Evolutionary conservation across 768 basidiomycete species (phyloP).

Genomic region (Royoungia palumana): DNA sequence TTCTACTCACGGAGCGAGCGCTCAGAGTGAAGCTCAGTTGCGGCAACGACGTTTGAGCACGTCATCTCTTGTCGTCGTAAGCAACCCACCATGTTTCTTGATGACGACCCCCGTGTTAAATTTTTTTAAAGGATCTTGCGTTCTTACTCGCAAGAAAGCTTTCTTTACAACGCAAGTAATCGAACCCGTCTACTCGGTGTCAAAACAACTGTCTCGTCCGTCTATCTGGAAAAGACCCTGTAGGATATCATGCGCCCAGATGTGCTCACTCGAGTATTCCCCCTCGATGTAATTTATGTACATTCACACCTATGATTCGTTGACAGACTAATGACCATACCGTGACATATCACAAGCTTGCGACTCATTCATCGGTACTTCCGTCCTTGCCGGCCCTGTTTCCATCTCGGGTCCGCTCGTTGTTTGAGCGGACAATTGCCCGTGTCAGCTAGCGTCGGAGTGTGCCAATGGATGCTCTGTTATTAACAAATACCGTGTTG

Average conservation of each 20-base stretch:
- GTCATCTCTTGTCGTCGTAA: slow-evolving; percentile 23
- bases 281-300: slow-evolving; percentile 6
- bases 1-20: slow-evolving; percentile 4
- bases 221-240: background rate
- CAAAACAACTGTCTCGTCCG: background rate
- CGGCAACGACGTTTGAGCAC: slow-evolving; percentile 14
- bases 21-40: background rate
- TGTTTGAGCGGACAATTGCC: too few species aligned
- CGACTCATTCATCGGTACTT: too few species aligned
- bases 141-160: slow-evolving; percentile 6
- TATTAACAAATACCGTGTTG: too few species aligned
- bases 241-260: background rate
- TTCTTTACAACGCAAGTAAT: background rate
- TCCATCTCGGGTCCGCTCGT: too few species aligned
- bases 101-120: background rate
- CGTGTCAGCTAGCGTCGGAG: too few species aligned
- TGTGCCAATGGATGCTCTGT: too few species aligned
- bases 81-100: background rate
- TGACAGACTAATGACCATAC: background rate
- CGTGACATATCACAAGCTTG: too few species aligned
- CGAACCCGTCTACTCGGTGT: background rate
- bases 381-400: too few species aligned
- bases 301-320: background rate
- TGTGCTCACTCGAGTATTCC: background rate
- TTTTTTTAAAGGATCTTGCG: slow-evolving; percentile 24